Evolutionary conservation across 2,329 filamentous ascomycete species (phyloP), one percentile per base, ranked within the genome.

Genomic region (Rhynchosporium graminicola): DNA sequence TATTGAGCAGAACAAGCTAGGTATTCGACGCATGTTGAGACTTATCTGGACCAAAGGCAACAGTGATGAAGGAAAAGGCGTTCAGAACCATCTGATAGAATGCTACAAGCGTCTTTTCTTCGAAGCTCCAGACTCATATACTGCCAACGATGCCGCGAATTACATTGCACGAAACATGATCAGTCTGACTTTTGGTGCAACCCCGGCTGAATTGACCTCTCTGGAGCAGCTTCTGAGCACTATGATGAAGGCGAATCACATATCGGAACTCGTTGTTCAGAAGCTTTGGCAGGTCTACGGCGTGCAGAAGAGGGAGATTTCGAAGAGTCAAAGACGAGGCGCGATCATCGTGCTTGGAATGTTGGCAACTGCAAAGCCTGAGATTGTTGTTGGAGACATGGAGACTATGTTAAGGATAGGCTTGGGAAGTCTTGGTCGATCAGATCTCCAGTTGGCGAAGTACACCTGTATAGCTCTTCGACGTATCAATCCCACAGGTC

Each of bases 41-140:
- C 82, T 99, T 26, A 99, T 99, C 75, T 99, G 95, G 95, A 99
- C 95, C 67, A 99, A 99, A 78, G 94, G 95, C 70, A 99, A 98
- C 77, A 98, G 92, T 71, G 95, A 99, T 72, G 96, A 99, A 80
- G 95, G 96, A 71, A 99, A 98, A 78, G 95, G 95, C 61, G 93
- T 99, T 2, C 96, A 99, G 74, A 91, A 90, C 2, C 95, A 99
- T 76, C 82, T 99, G 36, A 97, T 99, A 68, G 95, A 99, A 70
- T 97, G 92, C 76, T 99, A 99, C 80, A 95, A 90, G 74, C 87
- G 91, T 26, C 84, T 99, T 0, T 99, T 98, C 77, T 99, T 99
- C 71, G 92, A 97, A 73, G 93, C 96, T 0, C 95, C 95, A 0
- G 91, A 92, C 64, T 87, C 87, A 4, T 97, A 97, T 77, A 91